Evolutionary conservation across 768 basidiomycete genomes (phyloP).

Genomic region (Calvatia gigantea): DNA sequence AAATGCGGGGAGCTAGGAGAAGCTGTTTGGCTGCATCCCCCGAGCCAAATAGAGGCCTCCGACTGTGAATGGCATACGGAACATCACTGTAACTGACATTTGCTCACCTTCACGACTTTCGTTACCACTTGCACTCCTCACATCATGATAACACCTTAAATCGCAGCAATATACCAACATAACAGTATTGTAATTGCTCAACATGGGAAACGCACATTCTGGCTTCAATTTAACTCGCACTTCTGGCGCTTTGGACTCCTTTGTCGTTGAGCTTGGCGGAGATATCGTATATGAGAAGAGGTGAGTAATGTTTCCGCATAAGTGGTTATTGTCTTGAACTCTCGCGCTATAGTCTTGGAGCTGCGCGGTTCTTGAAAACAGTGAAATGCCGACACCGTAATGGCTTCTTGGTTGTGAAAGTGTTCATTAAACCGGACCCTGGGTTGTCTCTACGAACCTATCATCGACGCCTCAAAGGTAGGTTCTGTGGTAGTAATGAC

Average conservation of each 20-base stretch:
- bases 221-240: conserved; percentile 68
- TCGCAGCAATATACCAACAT: background rate
- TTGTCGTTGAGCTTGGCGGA: conserved; percentile 81
- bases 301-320: conserved; percentile 35
- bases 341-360: conserved; percentile 48
- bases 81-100: background rate
- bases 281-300: conserved; percentile 93
- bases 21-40: background rate
- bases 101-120: background rate
- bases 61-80: conserved; percentile 1
- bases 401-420: conserved; percentile 86
- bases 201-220: conserved; percentile 80
- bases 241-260: conserved; percentile 83
- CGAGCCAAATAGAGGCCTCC: background rate
- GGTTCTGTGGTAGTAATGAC: conserved; percentile 12
- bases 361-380: conserved; percentile 73
- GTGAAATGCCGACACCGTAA: conserved; percentile 84
- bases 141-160: conserved; percentile 8
- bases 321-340: background rate
- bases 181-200: background rate
- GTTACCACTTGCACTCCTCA: background rate
- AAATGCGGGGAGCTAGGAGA: background rate
- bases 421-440: conserved; percentile 94
- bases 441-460: conserved; percentile 73
- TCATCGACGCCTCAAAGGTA: conserved; percentile 76